Evolutionary conservation across 2,329 filamentous ascomycete species (phyloP), one percentile per base, ranked within the genome.

Genomic region (Claviceps spartinae): DNA sequence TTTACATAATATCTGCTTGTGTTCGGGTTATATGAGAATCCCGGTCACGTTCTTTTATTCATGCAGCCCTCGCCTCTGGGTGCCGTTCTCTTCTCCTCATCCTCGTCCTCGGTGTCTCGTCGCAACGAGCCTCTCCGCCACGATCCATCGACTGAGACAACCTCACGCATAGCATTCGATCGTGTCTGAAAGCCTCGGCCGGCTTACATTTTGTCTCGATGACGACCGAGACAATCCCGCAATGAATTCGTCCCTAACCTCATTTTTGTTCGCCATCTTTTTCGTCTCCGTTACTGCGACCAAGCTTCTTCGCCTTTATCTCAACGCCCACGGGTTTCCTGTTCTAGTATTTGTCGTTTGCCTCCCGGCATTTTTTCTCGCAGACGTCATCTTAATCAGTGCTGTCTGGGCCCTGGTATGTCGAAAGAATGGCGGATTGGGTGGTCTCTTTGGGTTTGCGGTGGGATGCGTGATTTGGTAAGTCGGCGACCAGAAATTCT

Each of bases 331-430:
- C 37, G 58, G 58, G 7, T 58, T 66, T 22, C 59, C 64, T 2
- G n/a, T 52, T n/a, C 47, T 50, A 26, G 55, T 60, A 20, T 65
- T 65, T 22, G n/a, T 65, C n/a, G 51, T 64, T 8, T 65, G 60
- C 52, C 57, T 66, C 14, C 63, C 64, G 43, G 60, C 62, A 1
- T 65, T 66, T 51, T 57, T 65, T 49, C 44, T 65, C 38, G 54
- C 58, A 50, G 64, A 66, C 30, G 16, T 63, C 20, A 26, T 63
- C 43, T 54, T 58, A 13, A 54, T 65, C 51, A 59, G 57, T 47
- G 43, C 59, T 30, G 51, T 54, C 36, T 58, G 64, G 37, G 42
- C 65, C 14, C 51, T 65, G 4, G 48, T 65, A 38, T 58, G 55
- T 14, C 62, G 58, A 14, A 55, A 56, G 42, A 59, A 55, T 52